Conservation (phyloP, 148 eudicot genomes). For the Persicaria tinctoria region DNA sequence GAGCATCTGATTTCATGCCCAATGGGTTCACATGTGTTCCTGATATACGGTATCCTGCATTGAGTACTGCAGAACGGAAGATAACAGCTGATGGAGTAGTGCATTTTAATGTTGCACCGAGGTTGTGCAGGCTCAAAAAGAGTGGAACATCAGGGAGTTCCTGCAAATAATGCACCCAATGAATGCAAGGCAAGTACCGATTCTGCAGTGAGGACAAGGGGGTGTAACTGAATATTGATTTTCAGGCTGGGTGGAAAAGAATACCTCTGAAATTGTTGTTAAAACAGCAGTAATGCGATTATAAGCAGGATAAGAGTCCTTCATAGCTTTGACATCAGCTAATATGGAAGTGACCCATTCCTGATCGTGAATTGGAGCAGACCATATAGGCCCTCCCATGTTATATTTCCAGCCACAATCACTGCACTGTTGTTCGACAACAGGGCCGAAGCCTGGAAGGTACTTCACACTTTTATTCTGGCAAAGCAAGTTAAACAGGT, state of each 20-base stretch:
- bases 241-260: not conserved
- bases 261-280: slow-evolving; percentile 91
- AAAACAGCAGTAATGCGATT: slow-evolving; percentile 64
- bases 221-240: not conserved
- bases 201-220: not conserved
- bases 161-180: slow-evolving; percentile 31
- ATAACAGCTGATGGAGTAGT: slow-evolving; percentile 86
- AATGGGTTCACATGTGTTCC: slow-evolving; percentile 84
- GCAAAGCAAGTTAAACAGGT: not conserved
- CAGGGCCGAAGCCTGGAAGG: slow-evolving; percentile 45
- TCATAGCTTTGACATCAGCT: slow-evolving; percentile 67
- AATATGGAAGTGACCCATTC: slow-evolving; percentile 82
- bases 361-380: slow-evolving; percentile 92
- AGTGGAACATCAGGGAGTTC: slow-evolving; percentile 92
- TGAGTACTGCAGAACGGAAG: slow-evolving; percentile 86
- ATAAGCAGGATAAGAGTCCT: slow-evolving; percentile 78
- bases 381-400: slow-evolving; percentile 99
- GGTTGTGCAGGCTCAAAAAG: slow-evolving; percentile 77
- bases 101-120: slow-evolving; percentile 87
- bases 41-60: slow-evolving; percentile 93
- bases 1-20: slow-evolving; percentile 92
- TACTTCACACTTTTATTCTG: slow-evolving; percentile 9
- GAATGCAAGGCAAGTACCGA: not conserved
- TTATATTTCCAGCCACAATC: slow-evolving; percentile 84
- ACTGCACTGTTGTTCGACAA: slow-evolving; percentile 68